These are phyloP conservation scores for Cutaneotrichosporon dermatis DNA, from an alignment of 1,284 basidiomycete genomes.

Conservation along the genomic window DNA sequence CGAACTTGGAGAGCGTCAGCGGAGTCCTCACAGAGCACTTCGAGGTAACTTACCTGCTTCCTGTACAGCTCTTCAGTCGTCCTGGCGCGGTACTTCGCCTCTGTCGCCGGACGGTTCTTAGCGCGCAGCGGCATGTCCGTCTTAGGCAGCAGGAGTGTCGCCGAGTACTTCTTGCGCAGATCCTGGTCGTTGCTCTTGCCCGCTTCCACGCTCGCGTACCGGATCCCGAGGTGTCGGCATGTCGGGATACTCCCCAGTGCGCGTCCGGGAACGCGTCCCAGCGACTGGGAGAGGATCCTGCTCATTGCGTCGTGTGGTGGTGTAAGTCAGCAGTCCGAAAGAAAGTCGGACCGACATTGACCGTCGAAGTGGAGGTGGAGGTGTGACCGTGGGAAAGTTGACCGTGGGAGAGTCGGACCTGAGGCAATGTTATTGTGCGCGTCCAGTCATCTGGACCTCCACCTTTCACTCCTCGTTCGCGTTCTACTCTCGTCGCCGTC, in stretches of 20 bases:
- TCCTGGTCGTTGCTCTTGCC: neutral
- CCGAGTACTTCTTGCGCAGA: constrained; percentile 51
- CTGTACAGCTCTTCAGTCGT: constrained; percentile 75
- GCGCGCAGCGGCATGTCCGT: constrained; percentile 75
- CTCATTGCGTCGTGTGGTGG: constrained; percentile 8
- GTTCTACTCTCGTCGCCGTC: no score
- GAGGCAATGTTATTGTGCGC: neutral
- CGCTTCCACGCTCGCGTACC: neutral
- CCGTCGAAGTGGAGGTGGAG: constrained; percentile 1
- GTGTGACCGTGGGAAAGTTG: constrained; percentile 5
- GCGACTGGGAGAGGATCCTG: constrained; percentile 9
- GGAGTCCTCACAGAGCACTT: neutral
- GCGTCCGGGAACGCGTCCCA: neutral
- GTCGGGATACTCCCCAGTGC: neutral
- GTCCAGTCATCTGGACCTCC: neutral
- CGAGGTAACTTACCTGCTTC: constrained; percentile 62
- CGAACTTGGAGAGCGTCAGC: constrained; percentile 52
- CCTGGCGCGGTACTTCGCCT: constrained; percentile 56
- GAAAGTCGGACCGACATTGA: neutral
- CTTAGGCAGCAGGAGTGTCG: constrained; percentile 77
- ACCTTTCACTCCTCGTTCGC: neutral
- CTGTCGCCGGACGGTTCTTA: constrained; percentile 63
- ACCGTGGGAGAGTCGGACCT: neutral
- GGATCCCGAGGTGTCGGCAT: neutral
- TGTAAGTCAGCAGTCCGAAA: neutral